These are phyloP conservation scores for Talaromyces rugulosus DNA, from an alignment of 2,329 filamentous ascomycete species.

Conservation along the genomic window DNA sequence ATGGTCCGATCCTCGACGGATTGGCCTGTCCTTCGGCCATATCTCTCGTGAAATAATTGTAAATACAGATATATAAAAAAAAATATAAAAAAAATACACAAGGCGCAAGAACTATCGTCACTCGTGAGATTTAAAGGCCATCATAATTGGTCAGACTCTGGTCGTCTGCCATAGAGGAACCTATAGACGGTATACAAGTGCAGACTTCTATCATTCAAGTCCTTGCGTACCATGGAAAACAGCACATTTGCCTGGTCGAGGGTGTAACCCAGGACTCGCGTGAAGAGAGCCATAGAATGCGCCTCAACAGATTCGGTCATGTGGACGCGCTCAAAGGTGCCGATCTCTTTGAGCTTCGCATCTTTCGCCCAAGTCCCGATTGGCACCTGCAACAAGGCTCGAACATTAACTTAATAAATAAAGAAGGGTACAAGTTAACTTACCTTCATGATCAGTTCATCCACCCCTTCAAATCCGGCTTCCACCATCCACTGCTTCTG, in stretches of 20 bases:
- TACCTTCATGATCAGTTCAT: conserved; percentile 9
- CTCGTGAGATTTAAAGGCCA: no score
- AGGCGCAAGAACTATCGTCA: no score
- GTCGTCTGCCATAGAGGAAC: neutral
- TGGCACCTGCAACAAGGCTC: conserved; percentile 12
- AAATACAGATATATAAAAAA: no score
- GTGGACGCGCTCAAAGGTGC: conserved; percentile 7
- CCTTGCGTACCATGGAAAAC: neutral
- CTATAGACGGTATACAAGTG: conserved; percentile 19
- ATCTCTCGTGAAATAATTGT: no score
- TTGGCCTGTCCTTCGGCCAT: no score
- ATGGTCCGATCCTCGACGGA: no score
- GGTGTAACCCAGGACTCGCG: conserved; percentile 19
- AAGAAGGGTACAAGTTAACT: conserved; percentile 19
- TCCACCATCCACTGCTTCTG: conserved; percentile 7
- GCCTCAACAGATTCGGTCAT: conserved; percentile 17
- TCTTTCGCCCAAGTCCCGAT: conserved; percentile 20
- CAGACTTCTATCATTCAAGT: neutral
- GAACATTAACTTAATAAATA: neutral
- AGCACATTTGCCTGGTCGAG: conserved; percentile 14
- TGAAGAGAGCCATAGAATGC: conserved; percentile 18
- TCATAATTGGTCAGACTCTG: no score
- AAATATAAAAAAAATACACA: no score
- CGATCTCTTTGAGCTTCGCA: conserved; percentile 18
- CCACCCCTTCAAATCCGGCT: conserved; percentile 8